These are phyloP conservation scores for Plasmodium vivax DNA, from an alignment of 169 alveolate genomes.

Conservation along the genomic window DNA sequence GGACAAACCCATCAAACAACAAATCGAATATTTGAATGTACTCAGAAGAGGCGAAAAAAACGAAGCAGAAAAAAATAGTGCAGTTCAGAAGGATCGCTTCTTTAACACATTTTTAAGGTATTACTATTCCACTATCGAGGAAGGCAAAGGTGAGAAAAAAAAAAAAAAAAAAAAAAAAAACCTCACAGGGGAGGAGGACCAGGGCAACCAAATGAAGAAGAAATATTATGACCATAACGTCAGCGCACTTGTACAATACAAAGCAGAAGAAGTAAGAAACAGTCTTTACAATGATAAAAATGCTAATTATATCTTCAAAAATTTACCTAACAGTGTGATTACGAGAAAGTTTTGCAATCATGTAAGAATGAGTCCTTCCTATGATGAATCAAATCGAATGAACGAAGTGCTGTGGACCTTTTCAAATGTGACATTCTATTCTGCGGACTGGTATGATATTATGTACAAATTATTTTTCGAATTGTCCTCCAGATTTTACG, in stretches of 20 bases:
- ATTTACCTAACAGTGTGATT: not conserved
- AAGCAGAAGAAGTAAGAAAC: slow-evolving; percentile 31
- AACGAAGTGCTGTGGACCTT: slow-evolving; percentile 43
- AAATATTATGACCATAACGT: slow-evolving; percentile 21
- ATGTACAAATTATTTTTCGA: slow-evolving; percentile 49
- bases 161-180: not conserved
- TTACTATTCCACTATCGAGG: not conserved
- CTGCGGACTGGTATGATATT: slow-evolving; percentile 74
- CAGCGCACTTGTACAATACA: slow-evolving; percentile 55
- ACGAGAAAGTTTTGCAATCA: slow-evolving; percentile 12
- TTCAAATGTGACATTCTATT: slow-evolving; percentile 55
- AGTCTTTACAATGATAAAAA: slow-evolving; percentile 31
- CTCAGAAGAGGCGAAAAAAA: not conserved
- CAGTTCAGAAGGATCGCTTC: not conserved
- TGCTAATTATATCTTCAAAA: not conserved
- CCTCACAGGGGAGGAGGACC: not conserved
- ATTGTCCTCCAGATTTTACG: slow-evolving; percentile 49
- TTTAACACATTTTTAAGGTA: not conserved
- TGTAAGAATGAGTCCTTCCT: not conserved
- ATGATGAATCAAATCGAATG: not conserved
- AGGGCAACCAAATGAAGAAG: not conserved
- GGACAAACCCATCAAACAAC: not conserved
- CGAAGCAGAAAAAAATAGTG: not conserved
- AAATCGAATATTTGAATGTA: not conserved
- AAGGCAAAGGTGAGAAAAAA: not conserved